Evolutionary conservation across 257 asterid species (phyloP).

Genomic region (Gentiana straminea): DNA sequence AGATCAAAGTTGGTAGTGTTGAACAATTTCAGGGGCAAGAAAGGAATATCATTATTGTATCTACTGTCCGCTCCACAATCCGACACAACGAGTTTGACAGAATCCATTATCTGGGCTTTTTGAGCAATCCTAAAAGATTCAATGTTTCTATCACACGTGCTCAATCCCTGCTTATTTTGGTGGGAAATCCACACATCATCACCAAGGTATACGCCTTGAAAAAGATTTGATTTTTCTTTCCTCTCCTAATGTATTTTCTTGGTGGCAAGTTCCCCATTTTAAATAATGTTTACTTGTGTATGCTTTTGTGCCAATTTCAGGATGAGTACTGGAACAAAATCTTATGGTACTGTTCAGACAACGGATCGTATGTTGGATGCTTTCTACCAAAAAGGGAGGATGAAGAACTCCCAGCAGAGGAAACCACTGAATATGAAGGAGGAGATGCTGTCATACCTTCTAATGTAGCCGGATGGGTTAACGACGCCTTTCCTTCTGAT

Average conservation of each 20-base stretch:
- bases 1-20: constrained; percentile 76
- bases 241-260: too few relatives aligned
- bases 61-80: constrained; percentile 90
- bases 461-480: constrained; percentile 18
- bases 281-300: too few relatives aligned
- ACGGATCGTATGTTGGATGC: constrained; percentile 72
- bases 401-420: constrained; percentile 6
- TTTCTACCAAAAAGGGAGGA: constrained; percentile 59
- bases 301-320: constrained; percentile 26
- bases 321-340: constrained; percentile 74
- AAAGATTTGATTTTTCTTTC: background rate
- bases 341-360: constrained; percentile 80
- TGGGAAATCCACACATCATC: constrained; percentile 97
- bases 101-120: constrained; percentile 70
- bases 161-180: constrained; percentile 61
- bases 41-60: constrained; percentile 61
- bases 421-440: constrained; percentile 14
- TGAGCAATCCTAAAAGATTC: constrained; percentile 93
- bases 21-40: constrained; percentile 99
- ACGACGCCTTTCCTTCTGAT: constrained; percentile 1
- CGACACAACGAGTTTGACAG: constrained; percentile 75
- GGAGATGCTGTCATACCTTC: constrained; percentile 1
- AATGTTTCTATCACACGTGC: constrained; percentile 90
- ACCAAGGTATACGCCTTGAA: constrained; percentile 49
- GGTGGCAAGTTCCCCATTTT: too few relatives aligned